Evolutionary conservation across 2,329 filamentous ascomycete species (phyloP).

Genomic region (Phialocephala subalpina): DNA sequence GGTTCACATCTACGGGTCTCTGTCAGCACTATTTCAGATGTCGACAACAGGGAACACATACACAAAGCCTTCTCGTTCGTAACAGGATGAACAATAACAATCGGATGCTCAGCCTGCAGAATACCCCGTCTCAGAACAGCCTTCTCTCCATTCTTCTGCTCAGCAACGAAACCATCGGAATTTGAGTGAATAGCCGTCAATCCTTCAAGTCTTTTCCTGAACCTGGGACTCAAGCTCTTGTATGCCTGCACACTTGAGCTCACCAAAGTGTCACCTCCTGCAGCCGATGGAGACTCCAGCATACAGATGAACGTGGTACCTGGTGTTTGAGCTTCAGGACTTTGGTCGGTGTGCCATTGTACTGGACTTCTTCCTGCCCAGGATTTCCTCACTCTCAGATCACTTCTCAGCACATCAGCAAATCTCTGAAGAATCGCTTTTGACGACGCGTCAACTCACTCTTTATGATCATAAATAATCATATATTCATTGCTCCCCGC

Average conservation of each 20-base stretch:
- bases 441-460: neutral
- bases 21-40: neutral
- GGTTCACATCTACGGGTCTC: neutral
- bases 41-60: slow-evolving; percentile 2
- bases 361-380: slow-evolving; percentile 3
- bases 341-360: neutral
- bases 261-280: neutral
- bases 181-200: neutral
- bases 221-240: neutral
- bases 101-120: neutral
- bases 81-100: neutral
- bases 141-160: neutral
- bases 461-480: neutral
- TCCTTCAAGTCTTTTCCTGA: neutral
- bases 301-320: neutral
- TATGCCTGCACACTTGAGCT: neutral
- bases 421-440: too few relatives aligned
- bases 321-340: neutral
- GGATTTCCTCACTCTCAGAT: neutral
- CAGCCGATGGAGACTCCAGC: neutral
- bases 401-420: neutral
- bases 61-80: neutral
- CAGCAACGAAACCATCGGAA: neutral
- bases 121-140: neutral
- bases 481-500: too few relatives aligned